These are phyloP conservation scores for Hemisphaericaspora nanyangensis DNA, from an alignment of 805 yeast genomes.

Conservation along the genomic window DNA sequence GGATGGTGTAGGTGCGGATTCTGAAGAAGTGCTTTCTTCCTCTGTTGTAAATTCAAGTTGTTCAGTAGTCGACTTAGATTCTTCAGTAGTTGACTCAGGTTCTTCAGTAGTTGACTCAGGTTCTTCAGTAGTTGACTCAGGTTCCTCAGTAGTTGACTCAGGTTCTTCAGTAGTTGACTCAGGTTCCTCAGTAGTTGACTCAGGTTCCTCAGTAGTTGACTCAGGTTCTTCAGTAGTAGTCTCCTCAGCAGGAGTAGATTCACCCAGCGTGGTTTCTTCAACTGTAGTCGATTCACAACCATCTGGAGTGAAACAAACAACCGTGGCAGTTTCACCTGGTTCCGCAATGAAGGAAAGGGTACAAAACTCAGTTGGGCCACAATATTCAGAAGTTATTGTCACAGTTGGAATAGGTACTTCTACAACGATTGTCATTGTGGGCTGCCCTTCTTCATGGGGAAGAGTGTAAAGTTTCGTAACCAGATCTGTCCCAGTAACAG, in stretches of 20 bases:
- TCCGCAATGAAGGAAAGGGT: conserved; percentile 4
- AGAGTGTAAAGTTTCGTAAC: conserved; percentile 11
- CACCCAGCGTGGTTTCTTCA: background rate
- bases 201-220: background rate
- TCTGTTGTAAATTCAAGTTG: too few species aligned
- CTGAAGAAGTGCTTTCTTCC: too few species aligned
- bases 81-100: too few species aligned
- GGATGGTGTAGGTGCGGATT: too few species aligned
- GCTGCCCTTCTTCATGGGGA: conserved; percentile 6
- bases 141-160: too few species aligned
- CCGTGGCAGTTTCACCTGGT: conserved; percentile 16
- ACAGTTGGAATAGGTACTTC: conserved; percentile 12
- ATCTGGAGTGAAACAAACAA: conserved; percentile 5
- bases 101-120: too few species aligned
- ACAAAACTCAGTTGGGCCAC: background rate
- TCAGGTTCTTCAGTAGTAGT: background rate
- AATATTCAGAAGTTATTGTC: conserved; percentile 4
- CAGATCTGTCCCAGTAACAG: conserved; percentile 5
- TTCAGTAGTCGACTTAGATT: too few species aligned
- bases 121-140: too few species aligned
- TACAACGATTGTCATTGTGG: conserved; percentile 9
- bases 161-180: too few species aligned
- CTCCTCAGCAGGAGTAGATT: too few species aligned
- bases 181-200: too few species aligned
- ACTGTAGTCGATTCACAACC: background rate